phyloP scores from a whole-genome alignment of 2,329 filamentous ascomycete genomes.

The Trichoderma guizhouense region DNA sequence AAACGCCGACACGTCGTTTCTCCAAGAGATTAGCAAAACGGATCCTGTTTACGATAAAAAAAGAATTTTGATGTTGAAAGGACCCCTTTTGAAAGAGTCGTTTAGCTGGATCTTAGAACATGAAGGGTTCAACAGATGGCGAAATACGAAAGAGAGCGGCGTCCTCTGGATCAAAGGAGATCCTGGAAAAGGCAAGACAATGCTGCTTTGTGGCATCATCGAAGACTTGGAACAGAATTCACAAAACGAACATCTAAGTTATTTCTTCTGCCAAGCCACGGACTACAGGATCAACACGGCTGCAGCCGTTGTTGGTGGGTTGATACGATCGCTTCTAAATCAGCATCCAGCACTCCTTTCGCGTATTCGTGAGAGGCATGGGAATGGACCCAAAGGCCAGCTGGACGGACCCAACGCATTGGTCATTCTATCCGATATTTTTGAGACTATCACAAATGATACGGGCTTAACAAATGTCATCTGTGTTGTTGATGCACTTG shows the following conservation, averaged over 20 bases:
- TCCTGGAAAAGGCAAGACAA: slow-evolving; percentile 44
- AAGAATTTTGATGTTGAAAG: slow-evolving; percentile 35
- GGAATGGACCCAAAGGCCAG: slow-evolving; percentile 26
- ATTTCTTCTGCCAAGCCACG: slow-evolving; percentile 15
- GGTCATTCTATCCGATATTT: slow-evolving; percentile 34
- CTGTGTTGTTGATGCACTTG: slow-evolving; percentile 31
- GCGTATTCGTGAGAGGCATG: slow-evolving; percentile 32
- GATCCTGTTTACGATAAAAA: slow-evolving; percentile 27
- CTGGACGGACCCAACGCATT: slow-evolving; percentile 41
- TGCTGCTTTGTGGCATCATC: slow-evolving; percentile 40
- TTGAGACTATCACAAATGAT: slow-evolving; percentile 36
- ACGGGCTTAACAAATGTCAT: slow-evolving; percentile 28
- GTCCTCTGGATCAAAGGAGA: slow-evolving; percentile 39
- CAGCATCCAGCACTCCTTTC: slow-evolving; percentile 32
- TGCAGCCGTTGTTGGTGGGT: slow-evolving; percentile 36
- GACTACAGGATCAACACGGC: slow-evolving; percentile 37
- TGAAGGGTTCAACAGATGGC: slow-evolving; percentile 23
- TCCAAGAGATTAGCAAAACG: not conserved
- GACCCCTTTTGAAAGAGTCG: slow-evolving; percentile 30
- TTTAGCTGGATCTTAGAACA: slow-evolving; percentile 35
- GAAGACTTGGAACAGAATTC: not conserved
- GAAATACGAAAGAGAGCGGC: slow-evolving; percentile 5
- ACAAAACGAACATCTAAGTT: slow-evolving; percentile 10
- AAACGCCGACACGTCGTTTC: not conserved
- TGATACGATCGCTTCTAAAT: slow-evolving; percentile 39